Base-by-base conservation (phyloP, 768 basidiomycete genomes). In the Strobilomyces dryophilus region DNA sequence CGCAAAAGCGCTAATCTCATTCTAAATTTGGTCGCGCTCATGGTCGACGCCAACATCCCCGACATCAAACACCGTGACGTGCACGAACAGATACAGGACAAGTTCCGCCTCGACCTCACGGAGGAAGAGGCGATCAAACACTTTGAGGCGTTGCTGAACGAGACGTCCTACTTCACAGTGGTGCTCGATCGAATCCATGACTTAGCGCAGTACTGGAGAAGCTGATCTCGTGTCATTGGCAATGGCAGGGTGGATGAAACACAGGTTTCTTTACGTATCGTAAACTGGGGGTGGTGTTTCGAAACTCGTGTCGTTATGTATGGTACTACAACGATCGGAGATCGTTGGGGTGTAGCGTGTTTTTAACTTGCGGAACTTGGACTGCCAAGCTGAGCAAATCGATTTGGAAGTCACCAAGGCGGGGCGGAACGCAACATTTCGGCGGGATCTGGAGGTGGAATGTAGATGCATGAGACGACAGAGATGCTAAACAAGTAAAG, bases 91-190 rank as follows among this genome's bases (percentile, higher is more conserved):
- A 85, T 99, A 24, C 92, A 97, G 61, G 95, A 98, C 64, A 98
- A 98, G 73, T 99, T 99, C 73, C 79, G 93, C 55, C 73, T 98
- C 47, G 92, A 97, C 68, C 76, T 98, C 37, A 91, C 89, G 6
- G 95, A 98, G 69, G 95, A 97, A 69, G 91, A 97, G 66, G 95
- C 97, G 3, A 94, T 98, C 71, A 93, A 97, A 71, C 91, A 95
- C 65, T 97, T 98, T 64, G 95, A 98, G 73, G 80, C 85, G 8
- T 67, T 98, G 45, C 72, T 99, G 54, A 97, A 95, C 66, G 95
- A 98, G 68, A 97, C 92, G 3, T 92, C 89, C 26, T 95, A 97
- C 68, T 81, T 98, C 57, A 90, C 94, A 0, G 91, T 89, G 26
- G 87, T 98, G 44, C 76, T 98, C 58, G 97, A 98, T 71, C 79